Conservation (phyloP, 2,329 filamentous ascomycete genomes). For the Graphium sp. region DNA sequence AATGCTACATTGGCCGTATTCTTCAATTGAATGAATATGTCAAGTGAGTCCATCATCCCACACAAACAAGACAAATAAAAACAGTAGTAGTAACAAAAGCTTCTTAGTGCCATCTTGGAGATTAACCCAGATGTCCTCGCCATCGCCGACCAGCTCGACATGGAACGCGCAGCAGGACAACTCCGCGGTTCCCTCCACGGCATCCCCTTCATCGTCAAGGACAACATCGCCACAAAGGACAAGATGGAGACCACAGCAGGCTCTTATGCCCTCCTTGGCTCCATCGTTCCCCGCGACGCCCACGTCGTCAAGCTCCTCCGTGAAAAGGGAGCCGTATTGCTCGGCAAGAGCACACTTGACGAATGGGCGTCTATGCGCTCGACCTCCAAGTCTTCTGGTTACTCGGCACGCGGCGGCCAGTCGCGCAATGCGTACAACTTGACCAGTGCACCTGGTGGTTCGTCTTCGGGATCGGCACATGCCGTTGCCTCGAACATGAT, state of each 20-base stretch:
- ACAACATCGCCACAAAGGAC: slow-evolving; percentile 54
- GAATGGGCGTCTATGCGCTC: slow-evolving; percentile 63
- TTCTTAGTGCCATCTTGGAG: slow-evolving; percentile 37
- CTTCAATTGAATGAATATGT: slow-evolving; percentile 48
- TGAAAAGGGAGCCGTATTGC: slow-evolving; percentile 46
- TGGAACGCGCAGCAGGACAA: slow-evolving; percentile 36
- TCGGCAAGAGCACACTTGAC: slow-evolving; percentile 54
- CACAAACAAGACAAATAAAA: not conserved
- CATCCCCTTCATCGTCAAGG: slow-evolving; percentile 61
- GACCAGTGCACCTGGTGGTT: slow-evolving; percentile 50
- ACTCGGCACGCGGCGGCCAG: slow-evolving; percentile 47
- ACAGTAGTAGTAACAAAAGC: not conserved
- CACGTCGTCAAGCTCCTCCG: slow-evolving; percentile 44
- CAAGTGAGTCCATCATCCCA: slow-evolving; percentile 24
- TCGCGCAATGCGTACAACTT: slow-evolving; percentile 50
- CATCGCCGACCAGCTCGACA: slow-evolving; percentile 44
- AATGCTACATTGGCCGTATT: slow-evolving; percentile 45
- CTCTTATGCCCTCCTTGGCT: slow-evolving; percentile 48
- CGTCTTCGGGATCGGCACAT: slow-evolving; percentile 47
- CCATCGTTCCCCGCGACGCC: slow-evolving; percentile 48
- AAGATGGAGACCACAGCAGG: slow-evolving; percentile 61
- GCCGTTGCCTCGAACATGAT: slow-evolving; percentile 47
- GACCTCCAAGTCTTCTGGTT: slow-evolving; percentile 52
- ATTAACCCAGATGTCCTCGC: slow-evolving; percentile 48
- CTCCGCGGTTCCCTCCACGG: slow-evolving; percentile 54